These are phyloP conservation scores for Metarhizium anisopliae DNA, from an alignment of 2,329 filamentous ascomycete species.

Conservation along the genomic window DNA sequence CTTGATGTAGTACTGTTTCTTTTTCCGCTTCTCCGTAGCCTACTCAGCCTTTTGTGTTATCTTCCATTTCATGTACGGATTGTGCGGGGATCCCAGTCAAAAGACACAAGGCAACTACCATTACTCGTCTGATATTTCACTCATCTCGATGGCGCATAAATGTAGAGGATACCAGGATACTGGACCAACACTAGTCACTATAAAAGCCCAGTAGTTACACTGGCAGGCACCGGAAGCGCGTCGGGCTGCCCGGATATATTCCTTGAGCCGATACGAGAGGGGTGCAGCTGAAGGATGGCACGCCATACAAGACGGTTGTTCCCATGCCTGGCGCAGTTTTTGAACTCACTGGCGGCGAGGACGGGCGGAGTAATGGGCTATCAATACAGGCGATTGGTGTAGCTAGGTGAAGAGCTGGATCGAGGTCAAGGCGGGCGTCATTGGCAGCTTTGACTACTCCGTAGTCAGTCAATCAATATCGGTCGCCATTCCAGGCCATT, in stretches of 20 bases:
- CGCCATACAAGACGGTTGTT: neutral
- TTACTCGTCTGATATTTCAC: neutral
- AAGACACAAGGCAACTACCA: neutral
- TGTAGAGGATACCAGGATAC: neutral
- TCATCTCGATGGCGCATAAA: conserved; percentile 1
- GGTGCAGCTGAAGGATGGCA: conserved; percentile 3
- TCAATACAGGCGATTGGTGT: neutral
- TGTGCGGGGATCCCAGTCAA: neutral
- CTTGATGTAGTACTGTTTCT: too few species aligned
- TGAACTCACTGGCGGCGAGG: neutral
- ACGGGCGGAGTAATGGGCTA: neutral
- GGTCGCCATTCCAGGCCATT: neutral
- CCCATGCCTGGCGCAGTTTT: neutral
- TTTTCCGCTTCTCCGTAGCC: too few species aligned
- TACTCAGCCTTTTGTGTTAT: neutral
- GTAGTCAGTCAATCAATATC: too few species aligned
- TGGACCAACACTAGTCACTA: conserved; percentile 3
- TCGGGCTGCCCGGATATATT: conserved; percentile 1
- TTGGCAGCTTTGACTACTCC: too few species aligned
- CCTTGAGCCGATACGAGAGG: neutral
- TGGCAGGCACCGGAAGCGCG: conserved; percentile 8
- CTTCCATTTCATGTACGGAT: neutral
- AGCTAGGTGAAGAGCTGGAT: neutral
- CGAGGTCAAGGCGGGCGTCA: too few species aligned
- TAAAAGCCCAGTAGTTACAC: conserved; percentile 9